Evolutionary conservation across 2,329 filamentous ascomycete species (phyloP).

Genomic region (Metarhizium anisopliae): DNA sequence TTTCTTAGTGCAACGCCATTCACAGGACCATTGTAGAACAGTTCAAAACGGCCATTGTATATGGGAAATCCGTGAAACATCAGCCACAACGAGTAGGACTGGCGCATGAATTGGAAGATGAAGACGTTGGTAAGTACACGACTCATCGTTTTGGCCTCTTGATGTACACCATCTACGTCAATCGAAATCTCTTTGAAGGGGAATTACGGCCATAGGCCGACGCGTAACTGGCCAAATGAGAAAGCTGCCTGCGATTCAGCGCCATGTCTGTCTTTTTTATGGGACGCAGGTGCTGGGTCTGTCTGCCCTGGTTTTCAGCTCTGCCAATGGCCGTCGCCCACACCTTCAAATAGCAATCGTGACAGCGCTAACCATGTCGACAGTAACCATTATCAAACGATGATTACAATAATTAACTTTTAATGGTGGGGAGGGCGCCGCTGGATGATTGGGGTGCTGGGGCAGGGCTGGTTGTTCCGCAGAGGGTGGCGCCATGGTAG

Average conservation of each 20-base stretch:
- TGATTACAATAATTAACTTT: conserved; percentile 25
- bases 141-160: background rate
- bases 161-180: background rate
- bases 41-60: conserved; percentile 92
- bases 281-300: background rate
- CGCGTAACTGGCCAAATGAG: background rate
- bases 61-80: conserved; percentile 96
- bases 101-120: conserved; percentile 82
- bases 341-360: background rate
- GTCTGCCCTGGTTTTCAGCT: conserved; percentile 5
- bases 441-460: conserved; percentile 6
- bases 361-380: conserved; percentile 7
- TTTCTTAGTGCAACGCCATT: conserved; percentile 80
- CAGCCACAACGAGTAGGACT: conserved; percentile 94
- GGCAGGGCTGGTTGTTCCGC: background rate
- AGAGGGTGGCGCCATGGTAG: conserved; percentile 1
- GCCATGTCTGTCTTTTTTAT: background rate
- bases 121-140: conserved; percentile 76
- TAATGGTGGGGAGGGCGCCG: background rate
- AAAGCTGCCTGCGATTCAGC: background rate
- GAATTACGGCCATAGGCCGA: background rate
- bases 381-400: conserved; percentile 56
- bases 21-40: conserved; percentile 93
- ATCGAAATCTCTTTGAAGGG: background rate
- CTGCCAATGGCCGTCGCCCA: background rate